phyloP scores from a whole-genome alignment of 345 rosid genomes.

The Gossypium australe region DNA sequence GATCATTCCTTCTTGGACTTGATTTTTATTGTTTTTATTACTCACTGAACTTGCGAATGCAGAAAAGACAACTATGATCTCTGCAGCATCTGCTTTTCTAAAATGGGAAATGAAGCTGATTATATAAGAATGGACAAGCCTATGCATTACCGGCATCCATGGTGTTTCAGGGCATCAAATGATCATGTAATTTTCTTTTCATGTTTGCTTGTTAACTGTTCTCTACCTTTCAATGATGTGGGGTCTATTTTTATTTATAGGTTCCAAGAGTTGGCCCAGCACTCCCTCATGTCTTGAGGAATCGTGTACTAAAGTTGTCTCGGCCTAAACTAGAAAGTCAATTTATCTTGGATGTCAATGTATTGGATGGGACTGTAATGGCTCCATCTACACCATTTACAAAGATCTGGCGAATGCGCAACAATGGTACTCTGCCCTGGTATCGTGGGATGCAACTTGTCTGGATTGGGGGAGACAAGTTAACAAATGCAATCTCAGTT shows the following conservation, averaged over 20 bases:
- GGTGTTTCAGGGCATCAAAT: slow-evolving; percentile 28
- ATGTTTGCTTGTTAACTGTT: slow-evolving; percentile 4
- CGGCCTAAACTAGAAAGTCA: slow-evolving; percentile 68
- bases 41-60: slow-evolving; percentile 18
- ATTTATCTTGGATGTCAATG: slow-evolving; percentile 78
- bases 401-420: slow-evolving; percentile 90
- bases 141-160: slow-evolving; percentile 20
- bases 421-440: slow-evolving; percentile 71
- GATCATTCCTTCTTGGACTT: not conserved
- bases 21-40: not conserved
- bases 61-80: slow-evolving; percentile 83
- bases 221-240: not conserved
- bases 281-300: slow-evolving; percentile 16
- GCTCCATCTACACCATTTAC: slow-evolving; percentile 71
- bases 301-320: slow-evolving; percentile 26
- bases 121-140: slow-evolving; percentile 73
- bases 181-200: slow-evolving; percentile 23
- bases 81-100: slow-evolving; percentile 71
- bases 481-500: slow-evolving; percentile 32
- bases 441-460: slow-evolving; percentile 51
- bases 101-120: slow-evolving; percentile 62
- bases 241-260: slow-evolving; percentile 18
- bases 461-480: slow-evolving; percentile 77
- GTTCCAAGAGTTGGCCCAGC: slow-evolving; percentile 30
- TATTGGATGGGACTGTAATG: slow-evolving; percentile 72